Conservation (phyloP, 148 eudicot species). For the Spergularia marina region DNA sequence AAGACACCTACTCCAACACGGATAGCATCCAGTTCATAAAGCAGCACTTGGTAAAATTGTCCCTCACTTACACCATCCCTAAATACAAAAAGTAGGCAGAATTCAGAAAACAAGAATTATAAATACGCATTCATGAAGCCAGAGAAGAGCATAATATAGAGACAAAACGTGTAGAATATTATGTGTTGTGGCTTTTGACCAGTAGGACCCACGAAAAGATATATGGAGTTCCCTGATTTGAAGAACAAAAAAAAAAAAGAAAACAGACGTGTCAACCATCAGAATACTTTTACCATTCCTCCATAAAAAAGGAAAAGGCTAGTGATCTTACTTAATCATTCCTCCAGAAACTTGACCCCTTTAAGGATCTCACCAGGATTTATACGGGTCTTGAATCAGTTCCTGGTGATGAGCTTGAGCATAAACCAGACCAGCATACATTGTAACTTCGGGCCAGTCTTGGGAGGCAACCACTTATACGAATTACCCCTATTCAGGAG, state of each 20-base stretch:
- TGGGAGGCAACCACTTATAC: conserved; percentile 74
- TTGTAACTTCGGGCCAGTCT: conserved; percentile 85
- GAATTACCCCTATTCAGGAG: neutral
- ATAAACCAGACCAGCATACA: conserved; percentile 72
- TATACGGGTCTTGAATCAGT: conserved; percentile 66
- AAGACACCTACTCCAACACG: too few species aligned
- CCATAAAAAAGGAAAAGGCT: neutral
- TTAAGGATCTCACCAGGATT: conserved; percentile 59
- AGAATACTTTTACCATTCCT: too few species aligned
- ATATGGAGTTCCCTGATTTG: conserved; percentile 67
- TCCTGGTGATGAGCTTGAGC: conserved; percentile 82
- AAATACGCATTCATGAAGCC: neutral
- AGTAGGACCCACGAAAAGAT: conserved; percentile 68
- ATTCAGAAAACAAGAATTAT: neutral
- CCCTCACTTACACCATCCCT: conserved; percentile 94
- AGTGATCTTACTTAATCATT: conserved; percentile 58
- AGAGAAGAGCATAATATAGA: neutral
- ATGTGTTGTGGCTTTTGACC: conserved; percentile 70
- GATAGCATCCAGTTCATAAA: conserved; percentile 76
- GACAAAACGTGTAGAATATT: conserved; percentile 75
- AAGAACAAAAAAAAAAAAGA: conserved; percentile 8
- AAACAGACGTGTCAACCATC: neutral
- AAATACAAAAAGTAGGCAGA: neutral
- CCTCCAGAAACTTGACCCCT: conserved; percentile 59
- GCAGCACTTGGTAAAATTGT: conserved; percentile 76